Percentiles rank a stretch among this genome's conserved stretches.
These are phyloP conservation scores for Linnemannia elongata DNA, from an alignment of 192 early-diverging fungal genomes.

Conservation along the genomic window DNA sequence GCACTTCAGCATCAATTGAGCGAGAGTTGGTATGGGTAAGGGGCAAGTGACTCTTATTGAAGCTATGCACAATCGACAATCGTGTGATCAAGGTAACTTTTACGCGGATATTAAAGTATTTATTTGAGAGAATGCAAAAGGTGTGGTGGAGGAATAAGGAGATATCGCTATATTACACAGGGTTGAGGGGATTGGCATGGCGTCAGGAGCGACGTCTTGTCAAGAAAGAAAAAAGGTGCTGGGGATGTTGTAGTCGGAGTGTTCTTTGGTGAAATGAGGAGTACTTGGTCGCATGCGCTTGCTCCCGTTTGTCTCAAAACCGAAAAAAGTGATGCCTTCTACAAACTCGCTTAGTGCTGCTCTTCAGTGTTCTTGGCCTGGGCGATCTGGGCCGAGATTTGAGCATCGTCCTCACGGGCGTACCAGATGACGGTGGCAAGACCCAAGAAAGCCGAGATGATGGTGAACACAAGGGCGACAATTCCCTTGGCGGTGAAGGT, in stretches of 20 bases:
- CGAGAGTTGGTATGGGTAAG: no score
- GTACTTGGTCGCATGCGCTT: constrained; percentile 41
- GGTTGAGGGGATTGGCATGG: background rate
- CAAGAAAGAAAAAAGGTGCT: background rate
- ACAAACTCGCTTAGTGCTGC: constrained; percentile 28
- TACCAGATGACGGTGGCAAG: constrained; percentile 85
- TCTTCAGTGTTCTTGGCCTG: constrained; percentile 43
- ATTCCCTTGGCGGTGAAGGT: constrained; percentile 77
- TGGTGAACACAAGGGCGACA: constrained; percentile 77
- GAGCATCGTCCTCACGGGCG: constrained; percentile 58
- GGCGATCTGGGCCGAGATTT: constrained; percentile 33
- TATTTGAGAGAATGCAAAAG: constrained; percentile 11
- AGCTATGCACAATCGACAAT: background rate
- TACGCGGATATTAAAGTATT: constrained; percentile 7
- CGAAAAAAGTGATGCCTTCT: background rate
- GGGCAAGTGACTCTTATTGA: no score
- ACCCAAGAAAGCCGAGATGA: constrained; percentile 81
- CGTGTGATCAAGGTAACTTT: background rate
- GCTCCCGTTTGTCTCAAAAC: constrained; percentile 23
- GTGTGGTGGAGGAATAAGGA: background rate
- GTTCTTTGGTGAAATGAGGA: background rate
- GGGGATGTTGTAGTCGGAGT: background rate
- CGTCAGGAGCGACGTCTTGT: background rate
- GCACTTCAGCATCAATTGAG: no score
- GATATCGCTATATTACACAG: constrained; percentile 44